Percentiles rank a stretch among this genome's conserved stretches.
phyloP scores from a whole-genome alignment of 345 rosid species.

The Lenwebbia sp. region DNA sequence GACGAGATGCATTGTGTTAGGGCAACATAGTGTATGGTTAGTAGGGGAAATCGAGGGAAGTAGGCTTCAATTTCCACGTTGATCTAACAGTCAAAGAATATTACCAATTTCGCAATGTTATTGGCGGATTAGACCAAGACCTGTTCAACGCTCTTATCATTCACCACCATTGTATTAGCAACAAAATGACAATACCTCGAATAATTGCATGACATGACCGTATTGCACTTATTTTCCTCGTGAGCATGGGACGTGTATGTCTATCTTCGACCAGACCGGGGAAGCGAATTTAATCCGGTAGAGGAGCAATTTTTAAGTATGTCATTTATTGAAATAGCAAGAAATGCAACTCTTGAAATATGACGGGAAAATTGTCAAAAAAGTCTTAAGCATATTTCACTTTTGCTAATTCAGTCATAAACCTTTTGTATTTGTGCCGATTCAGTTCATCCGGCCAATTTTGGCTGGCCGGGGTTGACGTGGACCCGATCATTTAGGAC shows the following conservation, averaged over 20 bases:
- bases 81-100: neutral
- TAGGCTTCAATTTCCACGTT: neutral
- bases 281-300: neutral
- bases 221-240: neutral
- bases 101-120: neutral
- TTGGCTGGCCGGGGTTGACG: too few species aligned
- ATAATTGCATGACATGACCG: neutral
- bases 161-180: neutral
- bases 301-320: neutral
- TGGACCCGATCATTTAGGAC: too few species aligned
- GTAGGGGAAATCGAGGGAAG: neutral
- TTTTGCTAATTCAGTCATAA: too few species aligned
- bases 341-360: neutral
- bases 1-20: neutral
- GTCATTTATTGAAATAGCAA: neutral
- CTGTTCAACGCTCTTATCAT: neutral
- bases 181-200: neutral
- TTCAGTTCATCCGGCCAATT: too few species aligned
- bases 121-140: neutral
- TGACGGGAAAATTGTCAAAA: too few species aligned
- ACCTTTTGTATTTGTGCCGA: too few species aligned
- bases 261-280: neutral
- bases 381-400: too few species aligned
- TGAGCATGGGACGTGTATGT: fast-evolving
- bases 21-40: neutral